Evolutionary conservation across 805 yeast species (phyloP), one percentile per base, ranked within the genome.

Genomic region (Phaffomyces opuntiae): DNA sequence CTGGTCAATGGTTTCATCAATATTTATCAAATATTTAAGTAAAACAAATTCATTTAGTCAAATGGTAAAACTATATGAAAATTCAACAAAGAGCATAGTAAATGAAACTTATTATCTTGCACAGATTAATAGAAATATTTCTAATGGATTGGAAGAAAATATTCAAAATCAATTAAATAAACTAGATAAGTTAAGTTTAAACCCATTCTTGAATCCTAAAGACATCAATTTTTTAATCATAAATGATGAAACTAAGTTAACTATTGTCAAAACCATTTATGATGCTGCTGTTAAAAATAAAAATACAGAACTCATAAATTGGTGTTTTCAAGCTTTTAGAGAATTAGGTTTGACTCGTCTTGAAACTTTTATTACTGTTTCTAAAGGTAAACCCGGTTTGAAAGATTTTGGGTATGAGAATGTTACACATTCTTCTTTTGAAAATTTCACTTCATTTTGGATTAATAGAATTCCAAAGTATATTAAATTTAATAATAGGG

Each of bases 1-100:
- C 34, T 55, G 61, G 61, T 48, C 46, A 26, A 47, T 53, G 52
- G 21, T 56, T 5, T 43, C 53, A 2, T 50, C 59, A 13, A 17
- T 51, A 21, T 56, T 43, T 38, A 42, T 56, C 45, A 54, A 54
- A 29, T 47, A 51, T 41, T 25, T 51, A n/a, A 37, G 48, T 47
- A 43, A 49, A 44, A 24, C 31, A 36, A 29, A 29, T 9, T 29
- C 31, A 8, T 29, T 29, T 21, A 21, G 21, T 0, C 53, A 56
- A 5, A 42, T 55, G 9, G 17, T 32, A 21, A 17, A 21, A 25
- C 47, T 55, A 8, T 55, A 54, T 41, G 46, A 36, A 5, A 40
- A 51, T 8, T 51, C 57, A 13, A 44, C 45, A 3, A 49, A 51
- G 31, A 29, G 31, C 34, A 50, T 38, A 11, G 27, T 40, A 4